Evolutionary conservation across 176 grass and related monocot species (phyloP), one percentile per base, ranked within the genome.

Genomic region (Alopecurus myosuroides): DNA sequence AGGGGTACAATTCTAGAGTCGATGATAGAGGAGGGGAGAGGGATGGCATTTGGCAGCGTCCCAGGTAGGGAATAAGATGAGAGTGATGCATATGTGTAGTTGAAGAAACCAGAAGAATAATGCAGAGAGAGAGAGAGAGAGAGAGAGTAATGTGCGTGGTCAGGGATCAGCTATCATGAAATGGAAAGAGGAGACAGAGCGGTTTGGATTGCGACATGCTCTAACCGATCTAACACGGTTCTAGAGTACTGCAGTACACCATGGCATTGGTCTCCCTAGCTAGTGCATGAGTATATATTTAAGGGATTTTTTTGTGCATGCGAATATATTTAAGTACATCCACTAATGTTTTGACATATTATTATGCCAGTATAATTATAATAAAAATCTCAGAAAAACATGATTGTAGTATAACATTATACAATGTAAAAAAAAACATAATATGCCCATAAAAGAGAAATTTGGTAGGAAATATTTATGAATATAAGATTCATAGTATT

Each of bases 61-160:
- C 51, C 56, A 67, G 36, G 81, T 74, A 52, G 44, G 48, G 70
- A 71, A 78, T 71, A 74, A 80, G 52, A 74, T 35, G 76, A 77
- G 62, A 48, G 11, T 40, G 65, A 69, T 14, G 58, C 23, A 7
- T 62, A 2, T 30, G 25, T 30, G 4, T 29, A 57, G 23, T 7
- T 30, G 8, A 23, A 7, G 26, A n/a, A 11, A 28, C 25, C 6
- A 13, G 44, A 14, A 45, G 44, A 45, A 14, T 14, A 14, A 45
- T 13, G 12, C 10, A 42, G 22, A 57, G n/a, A 9, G 9, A 11
- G 9, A 29, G 26, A 14, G 23, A 30, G 12, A 62, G 58, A 62
- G 58, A 26, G 13, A 61, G 58, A 15, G 29, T 51, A 51, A 20
- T 19, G 5, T 50, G 20, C 9, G 52, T n/a, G 7, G 5, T 5